Evolutionary conservation across 345 rosid genomes (phyloP).

Genomic region (Euphorbia pulcherrima): DNA sequence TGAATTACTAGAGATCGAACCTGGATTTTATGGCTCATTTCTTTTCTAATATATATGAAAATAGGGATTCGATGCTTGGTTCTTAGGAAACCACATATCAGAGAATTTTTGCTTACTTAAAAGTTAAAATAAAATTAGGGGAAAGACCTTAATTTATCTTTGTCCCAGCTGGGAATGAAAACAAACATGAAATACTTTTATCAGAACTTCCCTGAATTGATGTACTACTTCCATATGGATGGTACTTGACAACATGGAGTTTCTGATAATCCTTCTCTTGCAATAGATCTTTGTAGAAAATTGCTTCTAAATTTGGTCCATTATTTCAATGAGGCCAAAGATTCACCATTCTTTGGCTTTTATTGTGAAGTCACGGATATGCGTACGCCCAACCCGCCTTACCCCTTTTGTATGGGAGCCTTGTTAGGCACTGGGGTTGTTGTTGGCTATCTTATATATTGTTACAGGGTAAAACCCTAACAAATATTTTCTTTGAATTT

Average conservation of each 20-base stretch:
- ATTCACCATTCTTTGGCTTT: too few species aligned
- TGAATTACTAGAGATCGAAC: not conserved
- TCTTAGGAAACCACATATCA: not conserved
- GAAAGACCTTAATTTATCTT: not conserved
- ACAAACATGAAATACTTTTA: not conserved
- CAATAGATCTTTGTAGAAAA: not conserved
- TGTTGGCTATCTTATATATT: not conserved
- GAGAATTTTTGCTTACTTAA: not conserved
- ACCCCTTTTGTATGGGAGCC: too few species aligned
- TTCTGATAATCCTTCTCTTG: not conserved
- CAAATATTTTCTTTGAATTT: too few species aligned
- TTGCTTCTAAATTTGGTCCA: not conserved
- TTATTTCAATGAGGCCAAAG: too few species aligned
- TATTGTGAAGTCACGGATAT: too few species aligned
- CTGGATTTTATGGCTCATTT: not conserved
- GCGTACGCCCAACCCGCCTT: too few species aligned
- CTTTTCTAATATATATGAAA: not conserved
- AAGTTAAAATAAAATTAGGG: not conserved
- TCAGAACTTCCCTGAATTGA: not conserved
- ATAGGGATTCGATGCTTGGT: not conserved
- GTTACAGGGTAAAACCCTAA: not conserved
- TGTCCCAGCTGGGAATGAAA: not conserved
- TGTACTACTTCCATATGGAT: not conserved
- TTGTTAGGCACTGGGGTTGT: too few species aligned
- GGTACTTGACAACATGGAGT: not conserved